phyloP scores from a whole-genome alignment of 2,329 filamentous ascomycete genomes.

The Dothiorella sarmentorum region DNA sequence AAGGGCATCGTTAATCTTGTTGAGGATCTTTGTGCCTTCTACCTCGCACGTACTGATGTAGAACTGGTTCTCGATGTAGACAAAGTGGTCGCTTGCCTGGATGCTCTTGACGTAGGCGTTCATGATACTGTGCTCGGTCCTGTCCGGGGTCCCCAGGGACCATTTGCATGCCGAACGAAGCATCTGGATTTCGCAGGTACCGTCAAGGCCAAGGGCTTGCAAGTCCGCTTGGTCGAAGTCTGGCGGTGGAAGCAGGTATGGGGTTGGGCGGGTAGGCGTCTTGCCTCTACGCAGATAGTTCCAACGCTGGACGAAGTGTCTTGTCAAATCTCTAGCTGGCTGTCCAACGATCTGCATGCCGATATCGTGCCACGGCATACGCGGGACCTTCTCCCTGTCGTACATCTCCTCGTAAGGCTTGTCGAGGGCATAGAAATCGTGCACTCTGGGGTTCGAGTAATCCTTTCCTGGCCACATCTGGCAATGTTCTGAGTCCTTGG shows the following conservation, averaged over 20 bases:
- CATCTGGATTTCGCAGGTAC: constrained; percentile 95
- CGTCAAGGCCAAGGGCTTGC: constrained; percentile 80
- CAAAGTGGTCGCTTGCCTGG: constrained; percentile 90
- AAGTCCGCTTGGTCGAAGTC: constrained; percentile 86
- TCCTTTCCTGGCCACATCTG: constrained; percentile 98
- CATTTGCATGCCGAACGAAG: constrained; percentile 84
- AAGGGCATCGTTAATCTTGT: constrained; percentile 89
- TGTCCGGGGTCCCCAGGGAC: constrained; percentile 81
- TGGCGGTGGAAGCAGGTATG: constrained; percentile 87
- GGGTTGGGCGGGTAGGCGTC: constrained; percentile 88
- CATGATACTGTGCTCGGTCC: constrained; percentile 91
- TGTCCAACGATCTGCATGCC: constrained; percentile 97
- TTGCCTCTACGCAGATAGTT: constrained; percentile 92
- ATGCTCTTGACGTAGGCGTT: constrained; percentile 94
- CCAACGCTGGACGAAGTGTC: constrained; percentile 97
- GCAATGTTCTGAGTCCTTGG: constrained; percentile 88
- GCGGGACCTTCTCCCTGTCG: constrained; percentile 77
- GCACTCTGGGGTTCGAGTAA: constrained; percentile 92
- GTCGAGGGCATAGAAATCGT: constrained; percentile 89
- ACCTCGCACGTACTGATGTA: constrained; percentile 93
- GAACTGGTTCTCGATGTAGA: constrained; percentile 99
- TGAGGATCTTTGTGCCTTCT: constrained; percentile 81
- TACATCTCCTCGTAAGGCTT: constrained; percentile 99
- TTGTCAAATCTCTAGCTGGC: constrained; percentile 86
- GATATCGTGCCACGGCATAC: constrained; percentile 99